These are phyloP conservation scores for Bretziella fagacearum DNA, from an alignment of 2,329 filamentous ascomycete species.

Conservation along the genomic window DNA sequence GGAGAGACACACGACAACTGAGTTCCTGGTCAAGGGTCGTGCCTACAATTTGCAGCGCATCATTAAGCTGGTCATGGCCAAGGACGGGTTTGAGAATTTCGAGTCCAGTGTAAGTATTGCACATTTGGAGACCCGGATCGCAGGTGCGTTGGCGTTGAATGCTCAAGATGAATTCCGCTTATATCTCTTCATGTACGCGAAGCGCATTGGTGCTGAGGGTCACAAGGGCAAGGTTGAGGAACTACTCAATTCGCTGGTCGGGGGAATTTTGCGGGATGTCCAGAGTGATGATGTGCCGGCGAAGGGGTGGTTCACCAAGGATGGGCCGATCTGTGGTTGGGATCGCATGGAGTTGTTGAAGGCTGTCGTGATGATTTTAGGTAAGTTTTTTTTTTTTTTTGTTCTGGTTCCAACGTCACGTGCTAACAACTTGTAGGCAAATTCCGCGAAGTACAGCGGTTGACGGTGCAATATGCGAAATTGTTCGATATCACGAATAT, in stretches of 20 bases:
- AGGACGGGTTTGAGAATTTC: slow-evolving; percentile 81
- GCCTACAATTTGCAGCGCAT: slow-evolving; percentile 83
- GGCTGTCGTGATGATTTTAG: slow-evolving; percentile 81
- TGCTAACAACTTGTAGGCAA: slow-evolving; percentile 84
- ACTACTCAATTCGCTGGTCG: slow-evolving; percentile 63
- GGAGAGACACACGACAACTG: slow-evolving; percentile 86
- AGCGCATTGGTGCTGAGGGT: slow-evolving; percentile 81
- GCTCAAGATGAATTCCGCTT: slow-evolving; percentile 84
- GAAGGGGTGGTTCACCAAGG: slow-evolving; percentile 46
- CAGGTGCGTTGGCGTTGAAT: slow-evolving; percentile 68
- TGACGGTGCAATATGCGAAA: slow-evolving; percentile 88
- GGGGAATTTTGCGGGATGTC: slow-evolving; percentile 48
- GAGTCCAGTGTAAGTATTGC: slow-evolving; percentile 85
- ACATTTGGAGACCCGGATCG: slow-evolving; percentile 86
- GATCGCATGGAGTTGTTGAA: slow-evolving; percentile 71
- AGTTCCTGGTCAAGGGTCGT: slow-evolving; percentile 77
- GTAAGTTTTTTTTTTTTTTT: slow-evolving; percentile 36
- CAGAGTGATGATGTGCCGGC: slow-evolving; percentile 19
- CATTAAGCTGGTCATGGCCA: slow-evolving; percentile 72
- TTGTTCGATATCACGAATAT: slow-evolving; percentile 45
- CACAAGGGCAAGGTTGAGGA: slow-evolving; percentile 82
- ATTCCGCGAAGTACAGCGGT: slow-evolving; percentile 69
- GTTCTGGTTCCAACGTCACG: too few relatives aligned
- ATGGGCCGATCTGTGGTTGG: slow-evolving; percentile 75
- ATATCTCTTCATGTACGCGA: slow-evolving; percentile 97